Percentiles rank a stretch among this genome's conserved stretches.
These are phyloP conservation scores for Lachnellula subtilissima DNA, from an alignment of 2,329 filamentous ascomycete genomes.

Conservation along the genomic window DNA sequence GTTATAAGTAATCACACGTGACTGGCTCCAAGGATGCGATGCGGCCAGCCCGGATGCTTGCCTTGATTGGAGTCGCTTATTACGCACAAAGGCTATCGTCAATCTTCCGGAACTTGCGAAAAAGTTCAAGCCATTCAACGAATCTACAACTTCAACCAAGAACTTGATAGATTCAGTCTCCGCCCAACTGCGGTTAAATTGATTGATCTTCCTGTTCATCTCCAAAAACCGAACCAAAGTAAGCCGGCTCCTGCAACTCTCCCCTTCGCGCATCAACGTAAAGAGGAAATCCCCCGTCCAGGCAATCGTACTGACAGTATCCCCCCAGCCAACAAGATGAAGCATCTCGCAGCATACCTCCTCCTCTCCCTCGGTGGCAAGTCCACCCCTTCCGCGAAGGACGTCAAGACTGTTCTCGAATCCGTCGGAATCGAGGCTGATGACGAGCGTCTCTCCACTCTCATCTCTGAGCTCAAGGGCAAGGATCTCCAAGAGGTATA, in stretches of 20 bases:
- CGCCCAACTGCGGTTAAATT: slow-evolving; percentile 98
- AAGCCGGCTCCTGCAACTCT: slow-evolving; percentile 9
- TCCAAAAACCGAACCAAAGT: slow-evolving; percentile 26
- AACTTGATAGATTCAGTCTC: slow-evolving; percentile 99
- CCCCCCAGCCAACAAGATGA: slow-evolving; percentile 70
- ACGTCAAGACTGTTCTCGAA: slow-evolving; percentile 84
- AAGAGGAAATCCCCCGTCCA: slow-evolving; percentile 3
- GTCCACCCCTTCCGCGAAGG: slow-evolving; percentile 74
- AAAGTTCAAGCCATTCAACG: background rate
- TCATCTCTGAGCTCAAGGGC: slow-evolving; percentile 86
- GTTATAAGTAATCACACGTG: background rate
- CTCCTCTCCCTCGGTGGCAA: slow-evolving; percentile 94
- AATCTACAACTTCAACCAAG: slow-evolving; percentile 15
- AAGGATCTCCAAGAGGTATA: slow-evolving; percentile 88
- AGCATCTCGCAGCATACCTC: slow-evolving; percentile 99
- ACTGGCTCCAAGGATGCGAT: background rate
- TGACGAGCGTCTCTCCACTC: slow-evolving; percentile 74
- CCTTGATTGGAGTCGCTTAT: background rate
- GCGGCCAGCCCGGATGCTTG: background rate
- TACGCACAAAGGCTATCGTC: background rate
- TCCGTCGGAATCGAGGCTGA: slow-evolving; percentile 96
- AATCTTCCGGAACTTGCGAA: background rate
- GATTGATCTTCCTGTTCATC: slow-evolving; percentile 91
- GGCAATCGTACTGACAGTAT: slow-evolving; percentile 15
- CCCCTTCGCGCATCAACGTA: background rate